These are phyloP conservation scores for Nemania abortiva DNA, from an alignment of 2,329 filamentous ascomycete species.

Conservation along the genomic window DNA sequence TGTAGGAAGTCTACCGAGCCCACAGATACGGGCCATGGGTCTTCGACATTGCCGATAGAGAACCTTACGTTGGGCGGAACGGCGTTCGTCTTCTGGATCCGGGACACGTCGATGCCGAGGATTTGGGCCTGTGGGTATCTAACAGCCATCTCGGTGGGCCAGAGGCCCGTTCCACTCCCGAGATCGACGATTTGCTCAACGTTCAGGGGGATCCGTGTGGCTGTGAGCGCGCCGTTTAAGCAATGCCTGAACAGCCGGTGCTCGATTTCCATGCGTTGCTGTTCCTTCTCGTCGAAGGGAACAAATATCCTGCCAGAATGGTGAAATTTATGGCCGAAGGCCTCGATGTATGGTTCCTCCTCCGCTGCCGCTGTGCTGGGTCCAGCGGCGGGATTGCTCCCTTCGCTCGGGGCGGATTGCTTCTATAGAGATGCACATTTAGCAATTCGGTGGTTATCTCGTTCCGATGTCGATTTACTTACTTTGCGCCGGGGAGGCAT, in stretches of 20 bases:
- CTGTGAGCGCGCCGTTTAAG: conserved; percentile 48
- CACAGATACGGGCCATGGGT: conserved; percentile 54
- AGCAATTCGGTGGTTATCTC: conserved; percentile 8
- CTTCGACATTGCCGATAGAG: conserved; percentile 68
- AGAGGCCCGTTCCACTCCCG: conserved; percentile 58
- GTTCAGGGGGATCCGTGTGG: conserved; percentile 47
- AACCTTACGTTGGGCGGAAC: conserved; percentile 72
- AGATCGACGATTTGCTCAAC: conserved; percentile 56
- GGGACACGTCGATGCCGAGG: conserved; percentile 57
- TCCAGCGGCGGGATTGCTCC: conserved; percentile 33
- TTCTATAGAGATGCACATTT: conserved; percentile 32
- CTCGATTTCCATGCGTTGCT: conserved; percentile 45
- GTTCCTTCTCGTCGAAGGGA: conserved; percentile 49
- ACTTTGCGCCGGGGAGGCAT: conserved; percentile 34
- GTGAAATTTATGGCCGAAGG: conserved; percentile 49
- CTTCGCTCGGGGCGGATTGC: conserved; percentile 26
- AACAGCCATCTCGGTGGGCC: conserved; percentile 59
- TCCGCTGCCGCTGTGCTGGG: conserved; percentile 27
- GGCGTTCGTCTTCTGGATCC: conserved; percentile 55
- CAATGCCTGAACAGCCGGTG: conserved; percentile 48
- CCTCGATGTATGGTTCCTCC: conserved; percentile 44
- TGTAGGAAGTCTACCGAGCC: conserved; percentile 58
- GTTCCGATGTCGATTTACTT: conserved; percentile 11
- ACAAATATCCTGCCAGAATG: conserved; percentile 48
- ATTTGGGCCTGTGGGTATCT: conserved; percentile 56